Percentiles rank a stretch among this genome's conserved stretches.
These are phyloP conservation scores for Coemansia sp. DNA, from an alignment of 192 early-diverging fungal genomes.

Conservation along the genomic window DNA sequence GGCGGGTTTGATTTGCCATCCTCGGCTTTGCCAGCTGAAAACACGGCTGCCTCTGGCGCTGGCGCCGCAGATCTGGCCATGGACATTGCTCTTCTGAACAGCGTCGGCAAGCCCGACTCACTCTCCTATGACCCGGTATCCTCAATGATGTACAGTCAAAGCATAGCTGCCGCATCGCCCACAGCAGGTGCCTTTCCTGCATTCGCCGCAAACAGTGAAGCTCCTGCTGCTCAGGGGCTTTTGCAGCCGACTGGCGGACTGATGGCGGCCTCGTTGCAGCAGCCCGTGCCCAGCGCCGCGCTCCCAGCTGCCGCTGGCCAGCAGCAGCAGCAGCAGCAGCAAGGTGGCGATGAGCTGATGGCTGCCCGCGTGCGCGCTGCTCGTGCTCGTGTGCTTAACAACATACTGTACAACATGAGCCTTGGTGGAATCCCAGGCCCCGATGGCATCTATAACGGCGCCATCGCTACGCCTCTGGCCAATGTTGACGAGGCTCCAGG, in stretches of 20 bases:
- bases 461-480: constrained; percentile 10
- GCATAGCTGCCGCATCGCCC: not conserved
- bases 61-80: constrained; percentile 8
- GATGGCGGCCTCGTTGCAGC: not conserved
- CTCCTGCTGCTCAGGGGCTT: not conserved
- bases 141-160: constrained; percentile 16
- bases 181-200: not conserved
- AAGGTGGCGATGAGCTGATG: not conserved
- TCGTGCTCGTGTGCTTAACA: constrained; percentile 26
- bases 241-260: not conserved
- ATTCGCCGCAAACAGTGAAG: not conserved
- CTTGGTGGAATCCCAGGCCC: constrained; percentile 47
- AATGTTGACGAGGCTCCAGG: not conserved
- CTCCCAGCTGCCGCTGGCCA: not conserved
- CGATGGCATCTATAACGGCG: constrained; percentile 35
- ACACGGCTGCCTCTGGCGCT: not conserved
- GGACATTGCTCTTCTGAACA: constrained; percentile 14
- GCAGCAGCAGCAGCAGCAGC: constrained; percentile 6
- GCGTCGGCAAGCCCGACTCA: constrained; percentile 7
- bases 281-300: too few relatives aligned
- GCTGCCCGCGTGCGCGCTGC: constrained; percentile 13
- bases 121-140: constrained; percentile 4
- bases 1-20: constrained; percentile 7
- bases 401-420: constrained; percentile 40
- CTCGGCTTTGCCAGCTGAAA: not conserved